Evolutionary conservation across 2,329 filamentous ascomycete genomes (phyloP).

Genomic region (Tolypocladium endophyticum): DNA sequence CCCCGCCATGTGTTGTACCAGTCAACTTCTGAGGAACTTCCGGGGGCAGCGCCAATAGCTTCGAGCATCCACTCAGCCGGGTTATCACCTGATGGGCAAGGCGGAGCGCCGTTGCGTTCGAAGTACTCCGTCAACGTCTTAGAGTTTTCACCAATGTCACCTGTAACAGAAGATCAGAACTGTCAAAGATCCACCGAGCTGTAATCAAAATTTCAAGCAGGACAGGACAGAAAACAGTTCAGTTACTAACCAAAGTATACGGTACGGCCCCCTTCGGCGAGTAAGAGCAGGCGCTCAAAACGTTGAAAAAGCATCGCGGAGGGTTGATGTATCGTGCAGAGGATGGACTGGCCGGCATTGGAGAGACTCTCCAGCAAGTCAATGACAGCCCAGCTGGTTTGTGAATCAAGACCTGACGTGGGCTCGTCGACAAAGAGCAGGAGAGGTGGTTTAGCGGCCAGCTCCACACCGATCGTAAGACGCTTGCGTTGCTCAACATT

Average conservation of each 20-base stretch:
- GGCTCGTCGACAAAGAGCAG: slow-evolving; percentile 45
- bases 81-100: slow-evolving; percentile 44
- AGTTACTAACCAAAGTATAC: slow-evolving; percentile 20
- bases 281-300: slow-evolving; percentile 48
- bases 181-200: no score
- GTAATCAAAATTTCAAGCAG: no score
- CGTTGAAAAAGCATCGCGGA: slow-evolving; percentile 27
- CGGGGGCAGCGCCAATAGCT: slow-evolving; percentile 29
- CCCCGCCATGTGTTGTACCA: neutral
- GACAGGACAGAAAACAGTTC: no score
- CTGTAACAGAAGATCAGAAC: neutral
- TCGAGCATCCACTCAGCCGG: slow-evolving; percentile 59
- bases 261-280: slow-evolving; percentile 29
- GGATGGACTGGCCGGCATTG: slow-evolving; percentile 33
- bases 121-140: slow-evolving; percentile 43
- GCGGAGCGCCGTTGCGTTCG: slow-evolving; percentile 44
- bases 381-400: slow-evolving; percentile 62
- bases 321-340: slow-evolving; percentile 43
- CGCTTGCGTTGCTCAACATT: slow-evolving; percentile 42
- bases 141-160: slow-evolving; percentile 12
- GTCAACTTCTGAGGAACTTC: slow-evolving; percentile 6
- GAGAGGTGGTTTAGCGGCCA: slow-evolving; percentile 32
- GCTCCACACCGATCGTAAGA: slow-evolving; percentile 38
- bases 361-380: slow-evolving; percentile 59
- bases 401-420: slow-evolving; percentile 43